Conservation (phyloP, 2,329 filamentous ascomycete species). For the Exophiala sp. region DNA sequence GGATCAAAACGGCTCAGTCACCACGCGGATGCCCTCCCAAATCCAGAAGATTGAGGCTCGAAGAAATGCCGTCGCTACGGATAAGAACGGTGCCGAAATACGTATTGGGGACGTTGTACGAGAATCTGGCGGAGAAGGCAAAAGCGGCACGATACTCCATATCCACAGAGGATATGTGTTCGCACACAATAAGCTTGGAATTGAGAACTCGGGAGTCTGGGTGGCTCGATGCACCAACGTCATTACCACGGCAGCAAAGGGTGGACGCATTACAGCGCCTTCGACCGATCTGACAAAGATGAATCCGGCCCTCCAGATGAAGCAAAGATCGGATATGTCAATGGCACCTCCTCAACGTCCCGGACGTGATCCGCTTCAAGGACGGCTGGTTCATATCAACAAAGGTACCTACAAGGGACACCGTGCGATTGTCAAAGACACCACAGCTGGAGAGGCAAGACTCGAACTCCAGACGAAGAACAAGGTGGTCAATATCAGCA, state of each 20-base stretch:
- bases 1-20: slow-evolving; percentile 81
- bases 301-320: slow-evolving; percentile 70
- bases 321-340: slow-evolving; percentile 40
- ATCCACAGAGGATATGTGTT: slow-evolving; percentile 93
- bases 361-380: slow-evolving; percentile 78
- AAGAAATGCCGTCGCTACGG: slow-evolving; percentile 82
- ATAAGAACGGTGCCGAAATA: slow-evolving; percentile 90
- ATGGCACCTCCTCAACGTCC: slow-evolving; percentile 69
- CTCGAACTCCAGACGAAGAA: slow-evolving; percentile 93
- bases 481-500: slow-evolving; percentile 82
- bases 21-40: slow-evolving; percentile 82
- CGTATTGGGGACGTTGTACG: slow-evolving; percentile 87
- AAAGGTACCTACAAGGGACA: slow-evolving; percentile 89
- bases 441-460: slow-evolving; percentile 78
- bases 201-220: slow-evolving; percentile 85
- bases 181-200: slow-evolving; percentile 71
- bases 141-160: slow-evolving; percentile 85
- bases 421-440: slow-evolving; percentile 91
- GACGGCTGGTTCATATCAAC: slow-evolving; percentile 84
- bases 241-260: slow-evolving; percentile 88
- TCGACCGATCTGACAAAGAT: slow-evolving; percentile 79
- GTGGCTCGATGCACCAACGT: slow-evolving; percentile 83
- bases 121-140: slow-evolving; percentile 79
- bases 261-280: slow-evolving; percentile 67
- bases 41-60: slow-evolving; percentile 85